phyloP scores from a whole-genome alignment of 2,329 filamentous ascomycete species.

The Alternaria novae-zelandiae region DNA sequence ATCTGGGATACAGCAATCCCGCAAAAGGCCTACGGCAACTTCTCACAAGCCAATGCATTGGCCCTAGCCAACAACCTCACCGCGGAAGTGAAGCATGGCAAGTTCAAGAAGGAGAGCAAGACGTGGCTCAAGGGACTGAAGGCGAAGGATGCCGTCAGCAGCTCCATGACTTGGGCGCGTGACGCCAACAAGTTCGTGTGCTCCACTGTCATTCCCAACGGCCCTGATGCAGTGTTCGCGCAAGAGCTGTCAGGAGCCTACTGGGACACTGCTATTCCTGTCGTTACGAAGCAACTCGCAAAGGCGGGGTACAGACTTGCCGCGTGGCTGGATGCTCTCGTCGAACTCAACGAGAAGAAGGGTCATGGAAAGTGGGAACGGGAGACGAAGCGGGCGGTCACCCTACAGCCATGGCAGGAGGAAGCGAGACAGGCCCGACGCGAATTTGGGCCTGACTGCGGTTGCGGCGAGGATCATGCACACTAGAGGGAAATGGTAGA shows the following conservation, averaged over 20 bases:
- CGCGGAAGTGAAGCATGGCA: constrained; percentile 48
- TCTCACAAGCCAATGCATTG: constrained; percentile 46
- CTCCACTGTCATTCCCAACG: constrained; percentile 50
- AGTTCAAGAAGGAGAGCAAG: constrained; percentile 39
- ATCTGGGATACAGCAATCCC: constrained; percentile 55
- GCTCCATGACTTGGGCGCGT: constrained; percentile 51
- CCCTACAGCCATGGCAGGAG: constrained; percentile 37
- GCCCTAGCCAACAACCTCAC: constrained; percentile 49
- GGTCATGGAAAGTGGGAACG: constrained; percentile 12
- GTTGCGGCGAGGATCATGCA: constrained; percentile 28
- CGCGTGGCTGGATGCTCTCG: constrained; percentile 40
- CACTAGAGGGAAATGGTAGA: constrained; percentile 15
- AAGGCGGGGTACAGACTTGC: constrained; percentile 47
- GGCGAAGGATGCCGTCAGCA: constrained; percentile 42
- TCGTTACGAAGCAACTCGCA: constrained; percentile 53
- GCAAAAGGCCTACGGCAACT: constrained; percentile 51
- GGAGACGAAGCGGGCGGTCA: constrained; percentile 18
- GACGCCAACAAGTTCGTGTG: constrained; percentile 55
- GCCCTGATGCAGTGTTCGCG: constrained; percentile 42
- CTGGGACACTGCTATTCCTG: constrained; percentile 46
- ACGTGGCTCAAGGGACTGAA: constrained; percentile 49
- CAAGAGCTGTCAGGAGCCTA: constrained; percentile 49
- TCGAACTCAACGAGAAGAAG: constrained; percentile 24
- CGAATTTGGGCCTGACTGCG: constrained; percentile 39
- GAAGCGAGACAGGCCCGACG: constrained; percentile 33